Conservation (phyloP, 306 rosid species). For the Ochetophila trinervis region DNA sequence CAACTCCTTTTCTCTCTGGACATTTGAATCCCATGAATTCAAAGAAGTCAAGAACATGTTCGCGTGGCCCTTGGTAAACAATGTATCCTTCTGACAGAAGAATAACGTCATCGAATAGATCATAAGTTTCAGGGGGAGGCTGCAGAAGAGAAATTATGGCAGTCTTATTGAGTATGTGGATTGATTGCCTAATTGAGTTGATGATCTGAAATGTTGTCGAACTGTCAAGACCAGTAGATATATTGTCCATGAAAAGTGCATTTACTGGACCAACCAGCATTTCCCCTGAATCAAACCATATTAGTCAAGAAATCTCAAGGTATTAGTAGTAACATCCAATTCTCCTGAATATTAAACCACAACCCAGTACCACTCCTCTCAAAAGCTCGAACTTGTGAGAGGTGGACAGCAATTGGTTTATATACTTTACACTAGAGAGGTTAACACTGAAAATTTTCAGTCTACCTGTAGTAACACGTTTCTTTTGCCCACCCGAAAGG, state of each 20-base stretch:
- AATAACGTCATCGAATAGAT: conserved; percentile 53
- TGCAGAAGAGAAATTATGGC: conserved; percentile 51
- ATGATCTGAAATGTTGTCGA: conserved; percentile 61
- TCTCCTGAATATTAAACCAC: no score
- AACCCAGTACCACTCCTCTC: no score
- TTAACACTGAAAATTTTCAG: not conserved
- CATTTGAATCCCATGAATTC: conserved; percentile 48
- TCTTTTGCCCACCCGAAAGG: conserved; percentile 50
- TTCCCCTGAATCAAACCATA: conserved; percentile 34
- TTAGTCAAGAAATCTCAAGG: not conserved
- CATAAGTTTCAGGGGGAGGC: conserved; percentile 57
- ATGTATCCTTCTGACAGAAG: conserved; percentile 53
- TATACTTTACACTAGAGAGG: no score
- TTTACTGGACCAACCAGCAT: conserved; percentile 62
- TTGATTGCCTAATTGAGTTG: conserved; percentile 37
- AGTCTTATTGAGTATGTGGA: conserved; percentile 47
- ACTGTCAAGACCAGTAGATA: conserved; percentile 55
- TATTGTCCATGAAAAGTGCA: conserved; percentile 56
- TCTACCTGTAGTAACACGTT: conserved; percentile 49
- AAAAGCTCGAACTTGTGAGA: no score
- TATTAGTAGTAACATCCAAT: not conserved
- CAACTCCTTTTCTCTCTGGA: conserved; percentile 55
- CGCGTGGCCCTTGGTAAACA: conserved; percentile 56
- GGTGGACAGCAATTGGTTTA: not conserved
- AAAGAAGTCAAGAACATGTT: conserved; percentile 46